Base-by-base conservation (phyloP, 176 grass and related monocot genomes). In the Hyparrhenia diplandra region DNA sequence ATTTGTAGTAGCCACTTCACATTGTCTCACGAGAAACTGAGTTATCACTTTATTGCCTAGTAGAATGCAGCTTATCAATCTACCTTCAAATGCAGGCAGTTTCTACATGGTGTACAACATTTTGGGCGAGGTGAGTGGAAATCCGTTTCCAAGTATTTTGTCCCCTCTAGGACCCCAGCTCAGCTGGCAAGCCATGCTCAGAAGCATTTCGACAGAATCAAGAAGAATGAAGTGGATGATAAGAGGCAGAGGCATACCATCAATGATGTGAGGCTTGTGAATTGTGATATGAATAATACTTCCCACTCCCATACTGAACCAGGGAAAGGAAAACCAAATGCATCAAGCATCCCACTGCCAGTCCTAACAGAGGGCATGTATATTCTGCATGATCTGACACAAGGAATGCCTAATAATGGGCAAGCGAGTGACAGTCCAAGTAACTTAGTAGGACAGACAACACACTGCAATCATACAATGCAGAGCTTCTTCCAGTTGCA, bases 101-200 rank as follows among this genome's bases (percentile, higher is more conserved):
- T 91, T 80, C 66, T 91, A 70, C 0, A 6, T 18, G 89, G 89
- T 28, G 42, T 91, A 57, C 8, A 78, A n/a, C 36, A 41, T 45
- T 40, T 82, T 1, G 89, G 89, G 29, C 68, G 77, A 71, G 82
- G 85, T 41, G 72, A 82, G 0, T 88, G 85, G 89, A 86, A 51
- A 69, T 67, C 8, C 23, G 85, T 91, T 58, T 69, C 70, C 13
- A 25, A 30, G 41, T 49, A 81, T 17, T 77, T 82, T 6, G 75
- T 91, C 55, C 84, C n/a, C n/a, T 85, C 89, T 5, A 88, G 58
- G 40, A 88, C 76, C 34, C 85, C 89, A 39, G 8, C 35, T 12
- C 89, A 91, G 60, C 66, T 91, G 28, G 81, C 85, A 4, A 88
- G 85, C 16, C 82, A 91, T 84, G 89, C 85, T 13, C 85, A 85